Percentiles rank a stretch among this genome's conserved stretches.
Conservation (phyloP, 1,139 yeast genomes). For the Magnusiomyces tetraspermus region DNA sequence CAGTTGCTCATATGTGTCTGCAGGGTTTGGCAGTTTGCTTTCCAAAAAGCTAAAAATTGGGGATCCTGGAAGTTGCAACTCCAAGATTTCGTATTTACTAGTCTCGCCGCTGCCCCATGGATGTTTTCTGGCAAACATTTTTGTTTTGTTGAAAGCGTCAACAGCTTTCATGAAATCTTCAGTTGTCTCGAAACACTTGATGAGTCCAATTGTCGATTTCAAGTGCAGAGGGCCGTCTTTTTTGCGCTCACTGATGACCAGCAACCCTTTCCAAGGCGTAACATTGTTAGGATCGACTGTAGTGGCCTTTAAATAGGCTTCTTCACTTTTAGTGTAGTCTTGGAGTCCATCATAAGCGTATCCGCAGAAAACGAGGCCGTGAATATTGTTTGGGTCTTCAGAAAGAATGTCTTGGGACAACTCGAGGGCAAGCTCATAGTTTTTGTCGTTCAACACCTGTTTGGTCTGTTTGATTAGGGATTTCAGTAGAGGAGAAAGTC, state of each 20-base stretch:
- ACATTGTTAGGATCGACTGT: slow-evolving; percentile 45
- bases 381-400: neutral
- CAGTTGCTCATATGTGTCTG: slow-evolving; percentile 42
- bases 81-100: slow-evolving; percentile 39
- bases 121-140: slow-evolving; percentile 24
- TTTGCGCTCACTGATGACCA: slow-evolving; percentile 43
- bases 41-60: slow-evolving; percentile 50
- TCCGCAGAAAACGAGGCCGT: slow-evolving; percentile 37
- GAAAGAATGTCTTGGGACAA: neutral
- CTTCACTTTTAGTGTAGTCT: slow-evolving; percentile 38
- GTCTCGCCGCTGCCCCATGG: slow-evolving; percentile 28
- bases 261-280: slow-evolving; percentile 76
- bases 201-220: slow-evolving; percentile 27
- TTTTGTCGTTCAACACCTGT: neutral
- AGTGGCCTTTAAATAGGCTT: slow-evolving; percentile 49
- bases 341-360: slow-evolving; percentile 44
- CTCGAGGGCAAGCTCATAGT: neutral
- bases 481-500: neutral
- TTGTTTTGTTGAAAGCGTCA: slow-evolving; percentile 14
- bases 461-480: neutral
- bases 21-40: slow-evolving; percentile 43
- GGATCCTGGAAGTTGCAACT: slow-evolving; percentile 54
- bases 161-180: slow-evolving; percentile 24
- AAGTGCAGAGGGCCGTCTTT: slow-evolving; percentile 36
- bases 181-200: slow-evolving; percentile 22